These are phyloP conservation scores for Aurinia saxatilis DNA, from an alignment of 345 rosid species.

Conservation along the genomic window DNA sequence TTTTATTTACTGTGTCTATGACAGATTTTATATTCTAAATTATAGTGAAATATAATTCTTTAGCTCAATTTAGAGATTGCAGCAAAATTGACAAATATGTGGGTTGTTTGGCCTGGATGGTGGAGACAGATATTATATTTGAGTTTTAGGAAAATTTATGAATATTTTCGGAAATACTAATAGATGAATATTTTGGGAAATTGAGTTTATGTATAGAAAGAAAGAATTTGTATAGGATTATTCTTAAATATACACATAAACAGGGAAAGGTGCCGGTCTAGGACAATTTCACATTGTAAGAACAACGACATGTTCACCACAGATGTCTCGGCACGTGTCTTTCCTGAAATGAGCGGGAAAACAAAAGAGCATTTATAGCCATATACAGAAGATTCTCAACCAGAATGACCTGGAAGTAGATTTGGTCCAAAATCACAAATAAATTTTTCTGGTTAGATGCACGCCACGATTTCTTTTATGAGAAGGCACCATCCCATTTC, in stretches of 20 bases:
- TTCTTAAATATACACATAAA: neutral
- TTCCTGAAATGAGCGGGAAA: neutral
- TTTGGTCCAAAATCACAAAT: constrained; percentile 16
- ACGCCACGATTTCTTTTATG: constrained; percentile 11
- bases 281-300: neutral
- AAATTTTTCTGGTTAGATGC: neutral
- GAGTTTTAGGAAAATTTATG: neutral
- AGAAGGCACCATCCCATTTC: neutral
- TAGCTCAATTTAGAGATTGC: neutral
- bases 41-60: neutral
- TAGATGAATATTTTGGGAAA: neutral
- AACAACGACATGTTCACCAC: constrained; percentile 11
- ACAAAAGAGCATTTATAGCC: neutral
- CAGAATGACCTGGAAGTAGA: constrained; percentile 18
- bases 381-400: neutral
- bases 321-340: neutral
- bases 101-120: too few species aligned
- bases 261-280: constrained; percentile 4
- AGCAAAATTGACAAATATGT: neutral
- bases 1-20: too few species aligned
- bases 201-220: neutral
- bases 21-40: too few species aligned
- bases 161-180: neutral
- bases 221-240: neutral
- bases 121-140: neutral